Evolutionary conservation across 345 rosid species (phyloP), one percentile per base, ranked within the genome.

Genomic region (Kandelia obovata): DNA sequence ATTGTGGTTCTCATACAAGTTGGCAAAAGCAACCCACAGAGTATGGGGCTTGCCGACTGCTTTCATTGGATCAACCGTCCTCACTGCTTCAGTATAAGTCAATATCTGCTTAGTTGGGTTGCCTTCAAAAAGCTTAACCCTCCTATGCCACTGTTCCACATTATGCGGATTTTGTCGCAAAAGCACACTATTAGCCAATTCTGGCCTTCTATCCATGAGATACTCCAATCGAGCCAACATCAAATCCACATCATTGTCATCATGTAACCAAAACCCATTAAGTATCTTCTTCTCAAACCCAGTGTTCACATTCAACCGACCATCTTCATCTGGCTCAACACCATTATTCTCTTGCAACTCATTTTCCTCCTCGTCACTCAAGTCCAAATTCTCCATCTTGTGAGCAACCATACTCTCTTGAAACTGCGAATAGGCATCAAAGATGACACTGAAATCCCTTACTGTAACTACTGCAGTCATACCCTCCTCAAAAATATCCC

Each of bases 41-140:
- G 98, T 90, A 69, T 95, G 98, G 72, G 96, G 99, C 81, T 95
- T 95, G 68, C 97, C 99, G 56, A 95, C 92, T 21, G 99, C 99
- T 79, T 95, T 92, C 93, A 88, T 89, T 5, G 96, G 93, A 79
- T 95, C 97, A 47, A 95, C 84, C 2, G 99, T 92, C 77, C 96
- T 88, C 75, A 95, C 99, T 5, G 99, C 96, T 80, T 95, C 97
- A 15, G 99, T 92, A 68, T 85, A 95, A 0, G 97, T 95, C 69
- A 91, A 82, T 66, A 95, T 89, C 86, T 95, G 99, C 79, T 82
- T 92, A 2, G 88, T 85, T 52, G 99, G 96, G 58, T 90, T 84
- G 60, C 92, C 97, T 70, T 88, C 96, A 73, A 95, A 95, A 47
- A 95, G 80, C 86, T 86, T 90, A 37, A 92, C 97, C 73, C 99